Evolutionary conservation across 129 eudicot genomes (phyloP).

Genomic region (Daucus carota): DH1_v3.0 NC_030387.2:35729001-35729500

Average conservation of each 20-base stretch:
- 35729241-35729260: constrained; percentile 12
- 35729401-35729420: constrained; percentile 51
- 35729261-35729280: constrained; percentile 24
- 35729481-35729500: constrained; percentile 59
- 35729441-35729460: constrained; percentile 34
- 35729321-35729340: constrained; percentile 40
- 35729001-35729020: too few relatives aligned
- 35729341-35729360: constrained; percentile 54
- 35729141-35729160: constrained; percentile 57
- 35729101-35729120: constrained; percentile 26
- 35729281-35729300: constrained; percentile 24
- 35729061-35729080: constrained; percentile 25
- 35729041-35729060: not conserved
- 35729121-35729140: constrained; percentile 25
- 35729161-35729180: constrained; percentile 55
- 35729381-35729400: constrained; percentile 48
- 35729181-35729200: constrained; percentile 68
- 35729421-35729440: constrained; percentile 46
- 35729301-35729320: constrained; percentile 52
- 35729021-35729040: too few relatives aligned
- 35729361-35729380: constrained; percentile 54
- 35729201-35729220: constrained; percentile 23
- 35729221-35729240: constrained; percentile 25
- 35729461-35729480: constrained; percentile 44
- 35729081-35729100: constrained; percentile 32